A percentile compares a stretch with the other conserved stretches of the same genome.
phyloP scores from a whole-genome alignment of 2,329 filamentous ascomycete genomes.

The Alternaria metachromatica region DNA sequence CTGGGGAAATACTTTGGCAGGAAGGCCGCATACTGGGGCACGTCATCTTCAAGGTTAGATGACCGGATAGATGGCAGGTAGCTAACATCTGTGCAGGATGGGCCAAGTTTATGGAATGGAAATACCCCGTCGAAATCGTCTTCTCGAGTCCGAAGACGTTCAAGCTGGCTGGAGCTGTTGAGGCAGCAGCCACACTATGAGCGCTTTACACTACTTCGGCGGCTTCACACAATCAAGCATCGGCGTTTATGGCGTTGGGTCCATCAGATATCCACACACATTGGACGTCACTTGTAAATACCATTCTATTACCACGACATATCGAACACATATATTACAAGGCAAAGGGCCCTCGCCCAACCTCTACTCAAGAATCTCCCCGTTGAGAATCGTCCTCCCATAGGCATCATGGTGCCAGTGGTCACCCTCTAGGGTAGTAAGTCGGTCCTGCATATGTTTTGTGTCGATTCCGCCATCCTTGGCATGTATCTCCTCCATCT shows the following conservation, averaged over 20 bases:
- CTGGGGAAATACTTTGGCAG: slow-evolving; percentile 93
- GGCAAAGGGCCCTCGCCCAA: neutral
- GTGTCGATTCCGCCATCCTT: slow-evolving; percentile 10
- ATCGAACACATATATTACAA: neutral
- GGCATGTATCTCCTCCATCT: slow-evolving; percentile 57
- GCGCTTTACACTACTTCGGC: neutral
- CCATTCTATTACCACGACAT: neutral
- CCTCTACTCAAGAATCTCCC: neutral
- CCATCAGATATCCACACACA: neutral
- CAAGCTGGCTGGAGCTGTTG: slow-evolving; percentile 55
- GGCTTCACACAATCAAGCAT: slow-evolving; percentile 12
- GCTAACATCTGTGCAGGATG: slow-evolving; percentile 68
- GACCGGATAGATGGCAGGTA: neutral
- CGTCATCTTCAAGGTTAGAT: slow-evolving; percentile 45
- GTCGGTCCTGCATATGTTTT: neutral
- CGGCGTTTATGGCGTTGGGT: slow-evolving; percentile 15
- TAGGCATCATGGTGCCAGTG: neutral
- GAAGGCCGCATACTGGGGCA: slow-evolving; percentile 97
- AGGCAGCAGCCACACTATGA: slow-evolving; percentile 55
- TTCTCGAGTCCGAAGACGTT: slow-evolving; percentile 55
- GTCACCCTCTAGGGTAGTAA: neutral
- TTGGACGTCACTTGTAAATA: neutral
- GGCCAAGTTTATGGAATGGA: slow-evolving; percentile 94
- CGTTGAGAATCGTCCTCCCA: neutral
- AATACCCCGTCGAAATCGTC: slow-evolving; percentile 79